Evolutionary conservation across 306 rosid species (phyloP).

Genomic region (Gleditsia sinensis): DNA sequence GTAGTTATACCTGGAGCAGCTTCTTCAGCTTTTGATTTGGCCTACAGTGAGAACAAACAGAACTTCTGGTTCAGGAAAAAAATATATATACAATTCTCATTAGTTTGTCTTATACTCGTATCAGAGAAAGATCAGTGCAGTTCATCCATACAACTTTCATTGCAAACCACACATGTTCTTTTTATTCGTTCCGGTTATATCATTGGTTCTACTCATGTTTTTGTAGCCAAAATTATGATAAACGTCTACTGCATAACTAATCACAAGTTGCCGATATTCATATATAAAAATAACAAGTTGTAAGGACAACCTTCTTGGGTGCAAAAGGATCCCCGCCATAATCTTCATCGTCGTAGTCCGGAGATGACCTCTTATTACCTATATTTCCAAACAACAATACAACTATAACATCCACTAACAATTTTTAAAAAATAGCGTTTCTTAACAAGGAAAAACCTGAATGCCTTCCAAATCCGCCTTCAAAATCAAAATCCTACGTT

Average conservation of each 20-base stretch:
- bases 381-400: constrained; percentile 14
- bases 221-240: neutral
- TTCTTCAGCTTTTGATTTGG: constrained; percentile 66
- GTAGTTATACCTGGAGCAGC: constrained; percentile 81
- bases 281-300: neutral
- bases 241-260: constrained; percentile 1
- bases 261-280: neutral
- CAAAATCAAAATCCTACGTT: constrained; percentile 83
- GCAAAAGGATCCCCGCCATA: constrained; percentile 63
- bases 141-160: constrained; percentile 11
- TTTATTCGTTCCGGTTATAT: neutral
- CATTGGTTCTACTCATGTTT: neutral
- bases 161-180: neutral
- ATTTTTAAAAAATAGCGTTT: neutral
- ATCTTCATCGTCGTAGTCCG: constrained; percentile 79
- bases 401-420: constrained; percentile 18
- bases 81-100: neutral
- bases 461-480: constrained; percentile 65
- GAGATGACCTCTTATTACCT: constrained; percentile 82
- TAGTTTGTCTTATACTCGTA: neutral
- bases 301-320: constrained; percentile 58
- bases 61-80: neutral
- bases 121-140: constrained; percentile 8
- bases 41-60: constrained; percentile 42
- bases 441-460: constrained; percentile 50